These are phyloP conservation scores for Candida glaebosa DNA, from an alignment of 805 yeast genomes.

Conservation along the genomic window DNA sequence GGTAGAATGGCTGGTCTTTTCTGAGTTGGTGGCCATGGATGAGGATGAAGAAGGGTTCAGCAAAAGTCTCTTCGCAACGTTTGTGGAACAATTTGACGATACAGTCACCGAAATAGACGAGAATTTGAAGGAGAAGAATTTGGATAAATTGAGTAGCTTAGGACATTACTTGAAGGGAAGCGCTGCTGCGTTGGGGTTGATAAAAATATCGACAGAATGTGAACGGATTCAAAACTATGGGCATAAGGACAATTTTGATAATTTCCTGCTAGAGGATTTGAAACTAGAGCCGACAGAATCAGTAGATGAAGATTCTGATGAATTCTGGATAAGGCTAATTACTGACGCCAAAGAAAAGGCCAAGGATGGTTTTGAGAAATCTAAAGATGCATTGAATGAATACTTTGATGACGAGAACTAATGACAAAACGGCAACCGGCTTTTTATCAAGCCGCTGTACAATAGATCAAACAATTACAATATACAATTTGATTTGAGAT, in stretches of 20 bases:
- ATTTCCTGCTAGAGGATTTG: slow-evolving; percentile 18
- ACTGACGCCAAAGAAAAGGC: slow-evolving; percentile 53
- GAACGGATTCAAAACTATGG: slow-evolving; percentile 94
- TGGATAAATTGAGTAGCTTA: slow-evolving; percentile 61
- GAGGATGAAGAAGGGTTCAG: slow-evolving; percentile 95
- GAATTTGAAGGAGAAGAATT: slow-evolving; percentile 44
- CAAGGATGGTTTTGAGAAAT: slow-evolving; percentile 46
- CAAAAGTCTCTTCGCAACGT: slow-evolving; percentile 70
- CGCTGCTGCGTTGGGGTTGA: slow-evolving; percentile 89
- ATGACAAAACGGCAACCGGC: neutral
- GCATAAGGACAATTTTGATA: slow-evolving; percentile 42
- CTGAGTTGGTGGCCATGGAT: slow-evolving; percentile 90
- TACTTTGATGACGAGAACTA: slow-evolving; percentile 41
- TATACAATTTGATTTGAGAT: neutral
- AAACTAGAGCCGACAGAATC: neutral
- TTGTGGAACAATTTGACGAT: slow-evolving; percentile 82
- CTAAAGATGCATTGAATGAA: slow-evolving; percentile 49
- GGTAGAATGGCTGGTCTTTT: slow-evolving; percentile 84
- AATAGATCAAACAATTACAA: neutral
- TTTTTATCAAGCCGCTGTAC: neutral
- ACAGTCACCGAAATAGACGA: slow-evolving; percentile 72
- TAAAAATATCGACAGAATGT: slow-evolving; percentile 79
- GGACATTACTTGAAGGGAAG: slow-evolving; percentile 96
- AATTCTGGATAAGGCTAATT: slow-evolving; percentile 42
- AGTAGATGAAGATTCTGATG: slow-evolving; percentile 16